Conservation (phyloP, 2,329 filamentous ascomycete genomes). For the Fusarium concolor region DNA sequence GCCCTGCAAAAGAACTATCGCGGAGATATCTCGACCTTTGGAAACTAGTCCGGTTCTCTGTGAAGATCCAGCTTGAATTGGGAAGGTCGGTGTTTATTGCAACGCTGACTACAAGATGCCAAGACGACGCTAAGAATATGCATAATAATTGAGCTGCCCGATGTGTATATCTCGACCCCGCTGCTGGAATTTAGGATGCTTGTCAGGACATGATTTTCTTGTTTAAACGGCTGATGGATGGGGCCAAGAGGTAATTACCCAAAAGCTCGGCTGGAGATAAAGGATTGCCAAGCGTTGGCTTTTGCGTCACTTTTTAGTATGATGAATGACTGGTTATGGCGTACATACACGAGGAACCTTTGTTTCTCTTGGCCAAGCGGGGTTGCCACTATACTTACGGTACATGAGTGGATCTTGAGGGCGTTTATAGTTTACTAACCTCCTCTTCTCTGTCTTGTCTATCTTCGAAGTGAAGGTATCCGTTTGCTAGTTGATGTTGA, state of each 20-base stretch:
- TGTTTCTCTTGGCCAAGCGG: conserved; percentile 23
- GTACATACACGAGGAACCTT: conserved; percentile 1
- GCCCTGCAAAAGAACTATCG: conserved; percentile 23
- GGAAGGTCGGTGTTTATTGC: conserved; percentile 30
- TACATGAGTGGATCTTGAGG: too few relatives aligned
- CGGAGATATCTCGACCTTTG: conserved; percentile 28
- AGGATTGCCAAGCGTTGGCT: not conserved
- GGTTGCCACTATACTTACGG: not conserved
- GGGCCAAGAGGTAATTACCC: not conserved
- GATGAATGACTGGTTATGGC: not conserved
- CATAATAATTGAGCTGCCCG: conserved; percentile 36
- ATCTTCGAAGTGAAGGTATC: too few relatives aligned
- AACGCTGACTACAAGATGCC: conserved; percentile 31
- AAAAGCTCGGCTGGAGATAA: not conserved
- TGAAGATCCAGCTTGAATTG: conserved; percentile 23
- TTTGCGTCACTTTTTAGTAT: not conserved
- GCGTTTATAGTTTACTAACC: not conserved
- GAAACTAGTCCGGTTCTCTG: conserved; percentile 18
- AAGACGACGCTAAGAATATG: conserved; percentile 36
- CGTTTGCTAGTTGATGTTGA: too few relatives aligned
- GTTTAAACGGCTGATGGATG: not conserved
- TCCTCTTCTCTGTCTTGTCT: not conserved
- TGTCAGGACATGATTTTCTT: not conserved
- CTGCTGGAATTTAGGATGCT: not conserved
- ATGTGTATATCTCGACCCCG: conserved; percentile 26